Evolutionary conservation across 208 protist genomes (phyloP).

Genomic region (Wallacemonas sp.): DNA sequence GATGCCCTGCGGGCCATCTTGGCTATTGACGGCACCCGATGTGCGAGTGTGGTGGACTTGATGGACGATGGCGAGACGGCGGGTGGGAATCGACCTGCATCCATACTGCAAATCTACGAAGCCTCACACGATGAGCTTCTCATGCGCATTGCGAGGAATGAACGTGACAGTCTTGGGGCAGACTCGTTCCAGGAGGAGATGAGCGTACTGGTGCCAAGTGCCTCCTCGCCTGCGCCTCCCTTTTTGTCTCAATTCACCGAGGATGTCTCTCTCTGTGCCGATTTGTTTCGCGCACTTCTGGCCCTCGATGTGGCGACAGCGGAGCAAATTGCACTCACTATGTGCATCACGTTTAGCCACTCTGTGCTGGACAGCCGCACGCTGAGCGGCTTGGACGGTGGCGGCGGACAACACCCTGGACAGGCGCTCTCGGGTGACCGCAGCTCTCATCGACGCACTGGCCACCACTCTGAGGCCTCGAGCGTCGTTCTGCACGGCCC

Average conservation of each 20-base stretch:
- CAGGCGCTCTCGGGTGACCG: background rate
- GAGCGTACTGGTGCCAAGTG: background rate
- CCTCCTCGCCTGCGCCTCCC: background rate
- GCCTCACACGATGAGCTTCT: slow-evolving; percentile 23
- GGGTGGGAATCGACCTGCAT: too few relatives aligned
- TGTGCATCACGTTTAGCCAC: slow-evolving; percentile 36
- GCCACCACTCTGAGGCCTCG: background rate
- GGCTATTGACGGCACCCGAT: slow-evolving; percentile 1
- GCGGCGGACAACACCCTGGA: background rate
- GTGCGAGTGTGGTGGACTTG: background rate
- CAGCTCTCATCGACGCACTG: background rate
- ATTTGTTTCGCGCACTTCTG: slow-evolving; percentile 37
- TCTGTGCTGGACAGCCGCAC: slow-evolving; percentile 31
- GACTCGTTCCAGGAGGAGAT: slow-evolving; percentile 2
- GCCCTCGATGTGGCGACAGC: slow-evolving; percentile 32
- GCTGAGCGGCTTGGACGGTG: background rate
- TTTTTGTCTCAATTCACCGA: slow-evolving; percentile 8
- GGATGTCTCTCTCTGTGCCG: slow-evolving; percentile 9
- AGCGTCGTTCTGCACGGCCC: background rate
- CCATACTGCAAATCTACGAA: slow-evolving; percentile 16
- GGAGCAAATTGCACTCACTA: slow-evolving; percentile 18
- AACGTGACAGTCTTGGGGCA: background rate
- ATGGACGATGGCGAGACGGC: background rate
- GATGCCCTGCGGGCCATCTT: slow-evolving; percentile 33
- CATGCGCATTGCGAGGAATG: slow-evolving; percentile 15